Percentiles rank a stretch among this genome's conserved stretches.
Conservation (phyloP, 1,284 basidiomycete species). For the Leccinum angustisporum region DNA sequence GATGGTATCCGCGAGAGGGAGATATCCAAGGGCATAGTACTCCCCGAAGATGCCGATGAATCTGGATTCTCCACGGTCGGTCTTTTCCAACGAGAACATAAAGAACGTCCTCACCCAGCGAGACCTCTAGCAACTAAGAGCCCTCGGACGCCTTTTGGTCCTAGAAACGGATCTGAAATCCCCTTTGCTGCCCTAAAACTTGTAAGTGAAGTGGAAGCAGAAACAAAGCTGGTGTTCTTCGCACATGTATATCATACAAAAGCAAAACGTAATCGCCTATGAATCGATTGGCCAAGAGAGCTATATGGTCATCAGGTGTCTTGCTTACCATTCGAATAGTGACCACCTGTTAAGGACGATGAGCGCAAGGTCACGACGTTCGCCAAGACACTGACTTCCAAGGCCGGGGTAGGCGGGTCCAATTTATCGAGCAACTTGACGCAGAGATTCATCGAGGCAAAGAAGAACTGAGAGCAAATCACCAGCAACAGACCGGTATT, state of each 20-base stretch:
- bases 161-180: constrained; percentile 64
- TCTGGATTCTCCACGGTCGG: constrained; percentile 28
- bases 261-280: constrained; percentile 45
- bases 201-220: background rate
- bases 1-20: constrained; percentile 74
- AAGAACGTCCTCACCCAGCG: constrained; percentile 47
- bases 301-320: background rate
- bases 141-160: constrained; percentile 64
- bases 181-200: constrained; percentile 44
- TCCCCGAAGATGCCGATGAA: constrained; percentile 65
- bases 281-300: background rate
- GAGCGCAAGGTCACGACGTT: background rate
- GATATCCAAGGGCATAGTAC: constrained; percentile 69
- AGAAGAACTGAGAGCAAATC: constrained; percentile 58
- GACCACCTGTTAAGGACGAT: constrained; percentile 38
- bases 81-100: background rate
- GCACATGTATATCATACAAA: constrained; percentile 47
- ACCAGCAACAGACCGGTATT: constrained; percentile 67
- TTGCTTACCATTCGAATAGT: constrained; percentile 47
- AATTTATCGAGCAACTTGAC: constrained; percentile 62
- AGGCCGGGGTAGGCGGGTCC: constrained; percentile 55
- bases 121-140: constrained; percentile 62
- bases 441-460: constrained; percentile 58
- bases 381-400: constrained; percentile 45
- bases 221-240: background rate